Conservation (phyloP, 129 eudicot genomes). For the Mikania micrantha region DNA sequence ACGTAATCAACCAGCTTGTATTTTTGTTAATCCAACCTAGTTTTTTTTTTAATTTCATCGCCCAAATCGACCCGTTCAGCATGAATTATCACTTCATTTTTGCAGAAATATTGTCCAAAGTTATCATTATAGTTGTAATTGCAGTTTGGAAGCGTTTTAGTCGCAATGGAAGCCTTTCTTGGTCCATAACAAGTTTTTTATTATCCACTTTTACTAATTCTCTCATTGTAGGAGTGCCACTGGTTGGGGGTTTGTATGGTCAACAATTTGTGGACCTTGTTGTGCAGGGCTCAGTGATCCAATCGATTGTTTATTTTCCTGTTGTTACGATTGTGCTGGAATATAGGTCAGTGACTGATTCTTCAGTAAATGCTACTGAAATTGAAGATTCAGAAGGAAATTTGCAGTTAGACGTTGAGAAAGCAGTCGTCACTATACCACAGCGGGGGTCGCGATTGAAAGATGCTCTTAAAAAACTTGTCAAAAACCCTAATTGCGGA, state of each 20-base stretch:
- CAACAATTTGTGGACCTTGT: slow-evolving; percentile 52
- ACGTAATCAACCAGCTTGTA: slow-evolving; percentile 61
- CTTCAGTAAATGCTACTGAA: not conserved
- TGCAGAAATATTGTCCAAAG: slow-evolving; percentile 67
- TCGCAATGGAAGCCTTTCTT: slow-evolving; percentile 68
- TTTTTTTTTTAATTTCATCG: slow-evolving; percentile 70
- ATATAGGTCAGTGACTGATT: slow-evolving; percentile 32
- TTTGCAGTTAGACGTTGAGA: not conserved
- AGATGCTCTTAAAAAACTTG: slow-evolving; percentile 47
- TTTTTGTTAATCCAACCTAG: slow-evolving; percentile 72
- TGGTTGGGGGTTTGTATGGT: slow-evolving; percentile 72
- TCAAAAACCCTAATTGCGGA: slow-evolving; percentile 67
- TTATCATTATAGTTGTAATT: slow-evolving; percentile 50
- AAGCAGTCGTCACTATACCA: slow-evolving; percentile 13
- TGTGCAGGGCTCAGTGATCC: slow-evolving; percentile 63
- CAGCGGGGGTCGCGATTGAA: slow-evolving; percentile 43
- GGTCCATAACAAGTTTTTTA: slow-evolving; percentile 81
- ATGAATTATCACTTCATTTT: slow-evolving; percentile 58
- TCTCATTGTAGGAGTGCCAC: slow-evolving; percentile 83
- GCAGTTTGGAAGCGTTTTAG: slow-evolving; percentile 64
- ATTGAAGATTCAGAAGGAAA: slow-evolving; percentile 42
- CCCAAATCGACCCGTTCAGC: slow-evolving; percentile 63
- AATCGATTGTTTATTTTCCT: slow-evolving; percentile 69
- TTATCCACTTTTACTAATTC: slow-evolving; percentile 66
- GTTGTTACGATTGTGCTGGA: slow-evolving; percentile 55